Percentiles rank a stretch among this genome's conserved stretches.
These are phyloP conservation scores for Cyberlindnera japonica DNA, from an alignment of 805 yeast species.

Conservation along the genomic window DNA sequence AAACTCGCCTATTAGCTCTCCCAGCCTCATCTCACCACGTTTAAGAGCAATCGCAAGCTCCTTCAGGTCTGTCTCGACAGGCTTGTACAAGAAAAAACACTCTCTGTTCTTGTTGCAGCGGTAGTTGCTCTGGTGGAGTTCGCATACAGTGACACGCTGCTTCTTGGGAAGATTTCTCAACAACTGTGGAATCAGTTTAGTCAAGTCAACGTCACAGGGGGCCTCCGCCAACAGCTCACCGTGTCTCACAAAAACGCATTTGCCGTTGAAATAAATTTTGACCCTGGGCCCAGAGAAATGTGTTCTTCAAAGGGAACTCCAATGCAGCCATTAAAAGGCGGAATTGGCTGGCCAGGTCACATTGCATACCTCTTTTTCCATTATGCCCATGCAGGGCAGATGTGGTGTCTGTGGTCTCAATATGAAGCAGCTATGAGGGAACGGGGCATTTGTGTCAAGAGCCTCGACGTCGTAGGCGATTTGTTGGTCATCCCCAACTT, in stretches of 20 bases:
- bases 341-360: conserved; percentile 1
- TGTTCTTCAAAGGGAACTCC: conserved; percentile 1
- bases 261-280: neutral
- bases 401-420: neutral
- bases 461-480: neutral
- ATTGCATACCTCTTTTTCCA: too few species aligned
- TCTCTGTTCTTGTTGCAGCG: conserved; percentile 1
- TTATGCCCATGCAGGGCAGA: too few species aligned
- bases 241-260: neutral
- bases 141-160: conserved; percentile 2
- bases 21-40: neutral
- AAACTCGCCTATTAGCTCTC: neutral
- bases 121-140: neutral
- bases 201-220: conserved; percentile 3
- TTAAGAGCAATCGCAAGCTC: neutral
- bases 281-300: neutral
- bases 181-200: conserved; percentile 1
- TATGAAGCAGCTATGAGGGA: neutral
- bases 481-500: neutral
- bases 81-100: conserved; percentile 5
- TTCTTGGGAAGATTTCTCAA: neutral
- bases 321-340: neutral
- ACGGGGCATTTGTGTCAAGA: neutral
- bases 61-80: conserved; percentile 1
- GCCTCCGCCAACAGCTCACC: neutral